Conservation (phyloP, 2,329 filamentous ascomycete species). For the Neonectria coccinea region DNA sequence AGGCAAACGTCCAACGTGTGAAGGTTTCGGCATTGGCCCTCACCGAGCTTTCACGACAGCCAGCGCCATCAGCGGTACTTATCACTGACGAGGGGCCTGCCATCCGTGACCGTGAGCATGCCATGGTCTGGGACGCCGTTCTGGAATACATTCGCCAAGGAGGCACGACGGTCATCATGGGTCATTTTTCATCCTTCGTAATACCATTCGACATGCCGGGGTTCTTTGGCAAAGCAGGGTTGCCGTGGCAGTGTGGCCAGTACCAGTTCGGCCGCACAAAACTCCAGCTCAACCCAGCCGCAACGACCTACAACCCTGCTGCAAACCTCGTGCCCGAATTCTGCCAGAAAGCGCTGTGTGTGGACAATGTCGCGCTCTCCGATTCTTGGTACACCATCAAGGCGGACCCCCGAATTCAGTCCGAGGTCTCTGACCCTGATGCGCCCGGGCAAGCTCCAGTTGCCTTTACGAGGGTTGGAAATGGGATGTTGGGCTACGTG, state of each 20-base stretch:
- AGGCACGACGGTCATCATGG: slow-evolving; percentile 33
- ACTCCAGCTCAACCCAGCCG: slow-evolving; percentile 36
- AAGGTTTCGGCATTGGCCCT: slow-evolving; percentile 16
- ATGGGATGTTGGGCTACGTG: slow-evolving; percentile 47
- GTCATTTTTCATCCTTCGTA: slow-evolving; percentile 32
- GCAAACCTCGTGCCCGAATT: slow-evolving; percentile 36
- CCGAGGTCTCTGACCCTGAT: slow-evolving; percentile 5
- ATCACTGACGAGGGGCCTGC: slow-evolving; percentile 31
- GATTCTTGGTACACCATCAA: slow-evolving; percentile 43
- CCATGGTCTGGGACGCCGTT: slow-evolving; percentile 31
- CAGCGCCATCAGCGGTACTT: slow-evolving; percentile 26
- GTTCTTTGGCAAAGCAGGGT: slow-evolving; percentile 36
- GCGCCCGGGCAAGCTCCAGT: slow-evolving; percentile 37
- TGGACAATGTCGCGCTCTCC: slow-evolving; percentile 35
- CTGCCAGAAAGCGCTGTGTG: slow-evolving; percentile 45
- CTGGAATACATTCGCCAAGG: slow-evolving; percentile 31
- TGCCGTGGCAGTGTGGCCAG: slow-evolving; percentile 39
- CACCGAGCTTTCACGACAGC: slow-evolving; percentile 17
- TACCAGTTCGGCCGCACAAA: slow-evolving; percentile 36
- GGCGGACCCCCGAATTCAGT: slow-evolving; percentile 20
- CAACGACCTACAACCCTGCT: slow-evolving; percentile 23
- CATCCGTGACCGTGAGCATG: slow-evolving; percentile 8
- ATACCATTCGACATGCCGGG: too few species aligned
- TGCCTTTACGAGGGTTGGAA: slow-evolving; percentile 43
- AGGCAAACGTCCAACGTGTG: slow-evolving; percentile 16